These are phyloP conservation scores for Solanum pennellii DNA, from an alignment of 257 asterid genomes.

Conservation along the genomic window DNA sequence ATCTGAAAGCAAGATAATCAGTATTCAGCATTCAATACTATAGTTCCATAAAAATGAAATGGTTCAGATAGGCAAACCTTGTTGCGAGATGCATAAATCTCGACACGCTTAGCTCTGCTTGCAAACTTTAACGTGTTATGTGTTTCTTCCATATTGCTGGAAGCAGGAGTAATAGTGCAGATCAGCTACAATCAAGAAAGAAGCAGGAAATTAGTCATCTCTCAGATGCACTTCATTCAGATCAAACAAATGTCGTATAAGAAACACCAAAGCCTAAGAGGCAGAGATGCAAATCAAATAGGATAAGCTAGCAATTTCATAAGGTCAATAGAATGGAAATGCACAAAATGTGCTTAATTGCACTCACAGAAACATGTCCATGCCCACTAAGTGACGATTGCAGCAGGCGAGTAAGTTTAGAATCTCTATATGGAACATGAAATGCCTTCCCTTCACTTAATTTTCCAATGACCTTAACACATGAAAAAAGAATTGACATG, in stretches of 20 bases:
- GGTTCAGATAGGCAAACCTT: constrained; percentile 37
- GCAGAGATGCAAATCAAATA: background rate
- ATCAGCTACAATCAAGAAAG: constrained; percentile 50
- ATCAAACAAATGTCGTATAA: background rate
- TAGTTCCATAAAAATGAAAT: background rate
- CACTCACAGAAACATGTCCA: constrained; percentile 96
- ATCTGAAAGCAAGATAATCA: constrained; percentile 36
- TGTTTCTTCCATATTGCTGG: constrained; percentile 96
- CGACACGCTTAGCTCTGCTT: constrained; percentile 95
- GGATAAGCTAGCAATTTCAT: background rate
- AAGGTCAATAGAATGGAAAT: background rate
- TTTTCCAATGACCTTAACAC: constrained; percentile 85
- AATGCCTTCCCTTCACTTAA: constrained; percentile 95
- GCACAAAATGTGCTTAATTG: background rate
- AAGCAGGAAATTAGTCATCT: background rate
- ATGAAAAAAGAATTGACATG: constrained; percentile 4
- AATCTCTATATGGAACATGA: constrained; percentile 97
- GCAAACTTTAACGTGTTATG: constrained; percentile 97
- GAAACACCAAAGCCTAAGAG: background rate
- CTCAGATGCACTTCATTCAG: background rate
- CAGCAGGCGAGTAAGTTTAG: constrained; percentile 89
- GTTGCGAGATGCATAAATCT: constrained; percentile 86
- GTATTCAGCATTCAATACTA: background rate
- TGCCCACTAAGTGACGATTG: constrained; percentile 98
- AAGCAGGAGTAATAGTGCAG: constrained; percentile 96